These are phyloP conservation scores for Fimicolochytrium jonesii DNA, from an alignment of 192 early-diverging fungal genomes.

Conservation along the genomic window DNA sequence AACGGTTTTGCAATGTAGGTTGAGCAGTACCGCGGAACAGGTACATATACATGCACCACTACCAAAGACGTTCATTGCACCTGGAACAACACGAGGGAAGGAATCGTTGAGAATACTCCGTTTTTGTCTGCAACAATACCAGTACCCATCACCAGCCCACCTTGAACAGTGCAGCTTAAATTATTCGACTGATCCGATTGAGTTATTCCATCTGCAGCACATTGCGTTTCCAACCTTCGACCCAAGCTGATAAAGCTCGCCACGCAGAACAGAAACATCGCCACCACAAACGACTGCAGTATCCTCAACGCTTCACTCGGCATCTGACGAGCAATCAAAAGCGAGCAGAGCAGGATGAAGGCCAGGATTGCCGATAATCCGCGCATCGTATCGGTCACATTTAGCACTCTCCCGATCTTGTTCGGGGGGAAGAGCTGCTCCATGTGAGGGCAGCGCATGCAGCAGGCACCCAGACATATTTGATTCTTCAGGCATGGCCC, in stretches of 20 bases:
- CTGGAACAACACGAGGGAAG: not conserved
- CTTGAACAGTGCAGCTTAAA: constrained; percentile 5
- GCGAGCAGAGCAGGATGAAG: constrained; percentile 6
- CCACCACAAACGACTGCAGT: constrained; percentile 1
- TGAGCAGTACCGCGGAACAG: not conserved
- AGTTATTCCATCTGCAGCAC: not conserved
- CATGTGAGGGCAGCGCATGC: constrained; percentile 4
- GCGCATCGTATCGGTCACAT: constrained; percentile 12
- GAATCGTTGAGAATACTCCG: too few relatives aligned
- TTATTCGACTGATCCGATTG: constrained; percentile 6
- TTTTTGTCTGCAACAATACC: too few relatives aligned
- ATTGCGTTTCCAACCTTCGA: not conserved
- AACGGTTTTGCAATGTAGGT: not conserved
- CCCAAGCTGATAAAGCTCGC: constrained; percentile 3
- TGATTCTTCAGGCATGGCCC: not conserved
- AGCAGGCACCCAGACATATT: constrained; percentile 10
- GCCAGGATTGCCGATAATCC: constrained; percentile 5
- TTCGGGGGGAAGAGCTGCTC: constrained; percentile 1
- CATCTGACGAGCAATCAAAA: not conserved
- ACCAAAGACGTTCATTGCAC: not conserved
- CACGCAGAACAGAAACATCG: not conserved
- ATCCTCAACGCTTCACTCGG: not conserved
- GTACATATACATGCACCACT: not conserved
- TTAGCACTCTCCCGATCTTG: not conserved
- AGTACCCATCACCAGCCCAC: not conserved